These are phyloP conservation scores for Retiboletus flavoniger DNA, from an alignment of 1,284 basidiomycete genomes.

Conservation along the genomic window DNA sequence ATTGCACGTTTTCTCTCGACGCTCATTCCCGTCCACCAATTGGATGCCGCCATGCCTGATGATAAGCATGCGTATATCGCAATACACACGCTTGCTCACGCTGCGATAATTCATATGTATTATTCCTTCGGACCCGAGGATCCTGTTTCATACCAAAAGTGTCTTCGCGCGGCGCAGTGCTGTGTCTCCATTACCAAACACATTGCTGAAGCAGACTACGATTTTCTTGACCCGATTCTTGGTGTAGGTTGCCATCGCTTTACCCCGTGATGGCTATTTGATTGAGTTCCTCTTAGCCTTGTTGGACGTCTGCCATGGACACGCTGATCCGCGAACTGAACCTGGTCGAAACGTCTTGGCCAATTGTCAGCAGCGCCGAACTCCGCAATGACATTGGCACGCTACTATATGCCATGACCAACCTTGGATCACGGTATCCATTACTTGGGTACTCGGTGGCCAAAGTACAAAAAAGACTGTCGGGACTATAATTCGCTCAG, in stretches of 20 bases:
- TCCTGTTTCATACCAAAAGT: slow-evolving; percentile 61
- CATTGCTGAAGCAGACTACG: slow-evolving; percentile 60
- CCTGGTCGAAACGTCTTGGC: slow-evolving; percentile 58
- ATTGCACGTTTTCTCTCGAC: slow-evolving; percentile 62
- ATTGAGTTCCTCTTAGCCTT: slow-evolving; percentile 46
- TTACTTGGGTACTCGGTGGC: slow-evolving; percentile 52
- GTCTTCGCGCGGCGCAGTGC: slow-evolving; percentile 56
- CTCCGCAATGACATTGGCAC: slow-evolving; percentile 59
- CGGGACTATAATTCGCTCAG: slow-evolving; percentile 36
- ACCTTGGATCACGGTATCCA: slow-evolving; percentile 56
- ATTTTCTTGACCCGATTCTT: slow-evolving; percentile 70
- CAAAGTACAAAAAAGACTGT: slow-evolving; percentile 44
- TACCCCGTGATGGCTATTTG: slow-evolving; percentile 6
- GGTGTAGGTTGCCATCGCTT: slow-evolving; percentile 48
- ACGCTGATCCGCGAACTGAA: slow-evolving; percentile 63
- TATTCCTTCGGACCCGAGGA: slow-evolving; percentile 61
- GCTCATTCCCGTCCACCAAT: slow-evolving; percentile 61
- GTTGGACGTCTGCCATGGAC: slow-evolving; percentile 68
- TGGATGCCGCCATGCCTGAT: slow-evolving; percentile 54
- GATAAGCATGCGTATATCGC: slow-evolving; percentile 60
- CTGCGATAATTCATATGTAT: slow-evolving; percentile 66
- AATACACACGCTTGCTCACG: slow-evolving; percentile 64
- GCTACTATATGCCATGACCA: slow-evolving; percentile 62
- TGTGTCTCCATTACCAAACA: slow-evolving; percentile 59
- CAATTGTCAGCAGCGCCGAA: slow-evolving; percentile 52